A percentile compares a stretch with the other conserved stretches of the same genome.
phyloP scores from a whole-genome alignment of 495 filamentous ascomycete species.

The Pyrenula aspistea region DNA sequence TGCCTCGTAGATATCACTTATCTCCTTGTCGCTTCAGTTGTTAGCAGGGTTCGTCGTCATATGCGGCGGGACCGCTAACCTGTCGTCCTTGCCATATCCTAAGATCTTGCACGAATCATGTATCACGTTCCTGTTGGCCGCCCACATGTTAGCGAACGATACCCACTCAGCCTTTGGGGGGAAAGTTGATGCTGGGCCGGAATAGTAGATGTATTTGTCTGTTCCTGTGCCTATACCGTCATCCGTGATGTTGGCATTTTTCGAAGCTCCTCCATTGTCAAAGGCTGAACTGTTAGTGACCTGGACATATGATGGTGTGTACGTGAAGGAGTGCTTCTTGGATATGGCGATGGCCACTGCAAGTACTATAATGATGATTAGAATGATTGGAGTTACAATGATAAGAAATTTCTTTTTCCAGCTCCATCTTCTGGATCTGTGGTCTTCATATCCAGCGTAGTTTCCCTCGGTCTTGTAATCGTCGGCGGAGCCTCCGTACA shows the following conservation, averaged over 20 bases:
- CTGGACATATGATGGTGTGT: not conserved
- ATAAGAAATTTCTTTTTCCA: not conserved
- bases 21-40: slow-evolving; percentile 7
- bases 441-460: not conserved
- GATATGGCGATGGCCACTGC: not conserved
- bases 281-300: not conserved
- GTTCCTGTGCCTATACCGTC: slow-evolving; percentile 3
- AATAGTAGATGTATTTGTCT: slow-evolving; percentile 1
- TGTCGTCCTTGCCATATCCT: slow-evolving; percentile 2
- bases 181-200: not conserved
- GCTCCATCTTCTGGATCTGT: not conserved
- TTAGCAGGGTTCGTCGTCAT: slow-evolving; percentile 11
- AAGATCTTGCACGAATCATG: slow-evolving; percentile 3
- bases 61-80: not conserved
- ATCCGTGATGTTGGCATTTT: slow-evolving; percentile 1
- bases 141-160: slow-evolving; percentile 5
- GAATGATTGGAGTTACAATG: not conserved
- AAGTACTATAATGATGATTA: not conserved
- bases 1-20: slow-evolving; percentile 18
- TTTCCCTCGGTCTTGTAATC: not conserved
- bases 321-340: not conserved
- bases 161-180: slow-evolving; percentile 2
- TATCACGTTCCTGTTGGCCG: slow-evolving; percentile 3
- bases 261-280: not conserved
- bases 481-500: not conserved